Evolutionary conservation across 108 stramenopile species (phyloP).

Genomic region (Hondaea fermentalgiana): DNA sequence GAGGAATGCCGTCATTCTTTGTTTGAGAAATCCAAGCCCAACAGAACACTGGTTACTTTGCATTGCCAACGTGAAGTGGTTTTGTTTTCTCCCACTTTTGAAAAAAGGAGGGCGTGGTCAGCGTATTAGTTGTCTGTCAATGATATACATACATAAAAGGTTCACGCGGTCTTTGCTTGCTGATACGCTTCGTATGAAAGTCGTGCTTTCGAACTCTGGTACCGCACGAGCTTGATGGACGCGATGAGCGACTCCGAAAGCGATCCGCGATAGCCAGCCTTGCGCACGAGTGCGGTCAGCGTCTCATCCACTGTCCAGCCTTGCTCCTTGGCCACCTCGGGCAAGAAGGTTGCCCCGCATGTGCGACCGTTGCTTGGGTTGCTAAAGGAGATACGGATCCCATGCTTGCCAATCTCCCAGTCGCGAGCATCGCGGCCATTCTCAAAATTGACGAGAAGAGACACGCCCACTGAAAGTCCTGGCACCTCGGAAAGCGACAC

Average conservation of each 20-base stretch:
- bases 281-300: not conserved
- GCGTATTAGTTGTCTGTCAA: too few relatives aligned
- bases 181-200: not conserved
- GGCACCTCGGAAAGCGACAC: not conserved
- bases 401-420: slow-evolving; percentile 11
- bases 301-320: not conserved
- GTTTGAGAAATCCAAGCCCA: too few relatives aligned
- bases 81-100: too few relatives aligned
- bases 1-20: too few relatives aligned
- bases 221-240: not conserved
- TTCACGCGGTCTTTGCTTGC: too few relatives aligned
- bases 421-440: not conserved
- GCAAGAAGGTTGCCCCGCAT: not conserved
- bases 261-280: not conserved
- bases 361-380: not conserved
- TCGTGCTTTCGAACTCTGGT: not conserved
- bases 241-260: not conserved
- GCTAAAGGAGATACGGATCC: not conserved
- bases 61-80: too few relatives aligned
- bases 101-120: too few relatives aligned
- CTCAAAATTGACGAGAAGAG: not conserved
- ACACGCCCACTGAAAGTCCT: not conserved
- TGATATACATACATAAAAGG: too few relatives aligned
- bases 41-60: too few relatives aligned
- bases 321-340: slow-evolving; percentile 12